Base-by-base conservation (phyloP, 768 basidiomycete species). In the Xerocomellus dryophilus region DNA sequence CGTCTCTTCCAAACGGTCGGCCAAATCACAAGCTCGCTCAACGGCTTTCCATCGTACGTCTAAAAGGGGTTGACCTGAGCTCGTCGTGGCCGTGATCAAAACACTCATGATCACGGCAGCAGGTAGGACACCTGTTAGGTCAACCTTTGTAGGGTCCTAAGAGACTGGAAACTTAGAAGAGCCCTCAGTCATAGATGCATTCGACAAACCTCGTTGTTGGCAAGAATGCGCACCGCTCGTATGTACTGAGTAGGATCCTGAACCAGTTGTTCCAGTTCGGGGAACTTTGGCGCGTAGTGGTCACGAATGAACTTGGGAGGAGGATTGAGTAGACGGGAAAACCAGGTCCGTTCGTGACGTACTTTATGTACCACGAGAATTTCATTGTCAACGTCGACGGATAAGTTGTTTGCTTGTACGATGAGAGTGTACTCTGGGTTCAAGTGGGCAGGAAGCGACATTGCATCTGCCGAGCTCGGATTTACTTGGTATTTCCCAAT, bases 341-440 rank as follows among this genome's bases (percentile, higher is more conserved):
- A 58, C 15, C n/a, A 48, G 25, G 38, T 43, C 32, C 50, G 15
- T 34, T 47, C 32, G 25, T 36, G 14, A 66, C 72, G 58, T 62
- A 81, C 93, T 80, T 99, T 99, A 76, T 99, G 93, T 1, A 99
- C 95, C 31, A 99, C 79, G 34, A 99, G 78, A 50, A 98, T 92
- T 71, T 99, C 97, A 63, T 99, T 99, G 73, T 99, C 97, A 6
- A 98, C 86, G 64, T 99, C 97, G 40, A 99, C 97, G 2, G 94
- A 93, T 53, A 98, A 76, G 71, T 99, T 99, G 76, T 99, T 99
- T 23, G 97, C 93, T 62, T 93, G 86, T 5, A 99, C 97, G 63
- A 98, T 98, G 56, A 98, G 78, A 57, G 87, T 84, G 74, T 99
- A 99, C 71, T 99, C 97, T 1, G 93, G 91, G 67, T 96, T 95